These are phyloP conservation scores for Areca catechu DNA, from an alignment of 176 grass and related monocot species.

Conservation along the genomic window DNA sequence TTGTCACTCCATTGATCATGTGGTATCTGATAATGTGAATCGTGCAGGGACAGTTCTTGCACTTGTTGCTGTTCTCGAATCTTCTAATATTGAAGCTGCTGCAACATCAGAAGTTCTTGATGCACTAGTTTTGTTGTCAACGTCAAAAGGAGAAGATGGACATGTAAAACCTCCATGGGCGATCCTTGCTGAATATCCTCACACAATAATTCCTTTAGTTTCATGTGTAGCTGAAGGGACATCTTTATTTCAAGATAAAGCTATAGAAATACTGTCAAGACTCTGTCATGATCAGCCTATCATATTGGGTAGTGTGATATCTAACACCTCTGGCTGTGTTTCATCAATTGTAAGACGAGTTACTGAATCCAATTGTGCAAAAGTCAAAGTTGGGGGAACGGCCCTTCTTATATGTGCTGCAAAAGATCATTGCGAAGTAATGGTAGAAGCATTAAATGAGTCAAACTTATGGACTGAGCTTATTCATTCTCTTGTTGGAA, in stretches of 20 bases:
- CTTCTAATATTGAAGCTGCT: constrained; percentile 60
- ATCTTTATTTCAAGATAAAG: constrained; percentile 87
- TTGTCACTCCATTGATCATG: constrained; percentile 46
- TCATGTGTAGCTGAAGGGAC: constrained; percentile 78
- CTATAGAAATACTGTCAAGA: constrained; percentile 82
- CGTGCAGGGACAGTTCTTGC: constrained; percentile 71
- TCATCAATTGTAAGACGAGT: constrained; percentile 61
- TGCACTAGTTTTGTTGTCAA: constrained; percentile 77
- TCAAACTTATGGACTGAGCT: constrained; percentile 63
- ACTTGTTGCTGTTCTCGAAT: constrained; percentile 74
- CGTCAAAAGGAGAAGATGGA: constrained; percentile 66
- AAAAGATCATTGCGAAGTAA: constrained; percentile 60
- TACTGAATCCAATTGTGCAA: constrained; percentile 58
- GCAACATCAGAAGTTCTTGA: constrained; percentile 96
- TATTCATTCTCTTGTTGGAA: constrained; percentile 77
- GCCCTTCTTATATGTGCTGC: constrained; percentile 87
- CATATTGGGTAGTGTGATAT: constrained; percentile 80
- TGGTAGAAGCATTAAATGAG: constrained; percentile 64
- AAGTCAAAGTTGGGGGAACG: constrained; percentile 81
- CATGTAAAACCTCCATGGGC: constrained; percentile 72
- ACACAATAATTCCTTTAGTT: constrained; percentile 82
- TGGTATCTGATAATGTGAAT: constrained; percentile 71
- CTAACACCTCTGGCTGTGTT: constrained; percentile 67
- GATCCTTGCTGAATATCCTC: constrained; percentile 83
- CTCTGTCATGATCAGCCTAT: constrained; percentile 79